Percentiles rank a stretch among this genome's conserved stretches.
These are phyloP conservation scores for Polyrhizophydium stewartii DNA, from an alignment of 371 early-diverging fungal genomes.

Conservation along the genomic window DNA sequence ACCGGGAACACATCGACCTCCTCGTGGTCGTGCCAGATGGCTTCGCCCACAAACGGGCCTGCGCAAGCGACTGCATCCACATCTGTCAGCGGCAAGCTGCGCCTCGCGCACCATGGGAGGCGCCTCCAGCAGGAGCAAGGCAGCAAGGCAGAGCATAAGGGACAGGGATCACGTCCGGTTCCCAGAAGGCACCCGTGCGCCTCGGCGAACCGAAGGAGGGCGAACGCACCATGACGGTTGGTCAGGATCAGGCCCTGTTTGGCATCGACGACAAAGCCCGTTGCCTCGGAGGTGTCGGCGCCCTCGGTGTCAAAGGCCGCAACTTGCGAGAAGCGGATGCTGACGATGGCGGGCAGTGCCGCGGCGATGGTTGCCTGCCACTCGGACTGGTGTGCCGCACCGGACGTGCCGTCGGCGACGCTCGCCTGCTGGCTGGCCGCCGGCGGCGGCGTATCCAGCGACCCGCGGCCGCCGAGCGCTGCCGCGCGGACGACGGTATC, in stretches of 20 bases:
- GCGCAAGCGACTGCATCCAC: conserved; percentile 68
- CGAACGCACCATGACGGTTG: conserved; percentile 65
- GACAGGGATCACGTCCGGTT: not conserved
- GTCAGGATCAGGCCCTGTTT: conserved; percentile 82
- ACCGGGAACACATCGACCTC: conserved; percentile 82
- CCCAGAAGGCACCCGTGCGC: not conserved
- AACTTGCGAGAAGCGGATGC: conserved; percentile 77
- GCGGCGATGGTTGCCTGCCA: conserved; percentile 22
- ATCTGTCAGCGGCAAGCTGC: not conserved
- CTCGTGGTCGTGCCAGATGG: conserved; percentile 87
- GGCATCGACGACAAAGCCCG: conserved; percentile 94
- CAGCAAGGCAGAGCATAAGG: no score
- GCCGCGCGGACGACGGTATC: no score
- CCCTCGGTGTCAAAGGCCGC: conserved; percentile 86
- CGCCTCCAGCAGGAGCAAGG: no score
- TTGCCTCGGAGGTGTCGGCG: conserved; percentile 67
- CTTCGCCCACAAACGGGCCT: conserved; percentile 83
- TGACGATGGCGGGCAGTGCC: conserved; percentile 64
- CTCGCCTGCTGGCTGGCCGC: no score
- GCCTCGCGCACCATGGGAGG: no score
- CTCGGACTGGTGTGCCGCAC: conserved; percentile 7
- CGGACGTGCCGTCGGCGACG: no score
- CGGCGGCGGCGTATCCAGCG: no score
- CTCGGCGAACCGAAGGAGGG: not conserved
- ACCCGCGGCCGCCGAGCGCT: no score